Percentiles rank a stretch among this genome's conserved stretches.
Conservation (phyloP, 2,329 filamentous ascomycete species). For the Metarhizium guizhouense region DNA sequence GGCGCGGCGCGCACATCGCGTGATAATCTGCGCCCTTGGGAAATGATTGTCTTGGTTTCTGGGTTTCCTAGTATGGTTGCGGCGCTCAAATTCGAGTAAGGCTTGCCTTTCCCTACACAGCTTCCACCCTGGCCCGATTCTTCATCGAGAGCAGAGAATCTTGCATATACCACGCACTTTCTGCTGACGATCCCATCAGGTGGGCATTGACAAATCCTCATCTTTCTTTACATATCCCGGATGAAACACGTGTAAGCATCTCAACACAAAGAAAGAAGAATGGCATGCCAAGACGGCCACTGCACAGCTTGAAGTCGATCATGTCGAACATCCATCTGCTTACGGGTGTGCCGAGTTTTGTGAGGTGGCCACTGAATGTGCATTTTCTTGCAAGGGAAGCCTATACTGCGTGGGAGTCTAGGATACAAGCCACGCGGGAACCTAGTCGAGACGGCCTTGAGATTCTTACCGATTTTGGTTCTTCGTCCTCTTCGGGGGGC, state of each 20-base stretch:
- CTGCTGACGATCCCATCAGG: constrained; percentile 32
- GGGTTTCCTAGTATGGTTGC: constrained; percentile 83
- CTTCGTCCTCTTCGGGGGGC: constrained; percentile 26
- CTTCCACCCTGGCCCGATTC: neutral
- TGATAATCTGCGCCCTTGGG: constrained; percentile 68
- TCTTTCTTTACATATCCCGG: constrained; percentile 67
- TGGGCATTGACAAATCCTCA: constrained; percentile 91
- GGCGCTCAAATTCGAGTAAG: constrained; percentile 88
- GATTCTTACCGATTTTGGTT: constrained; percentile 48
- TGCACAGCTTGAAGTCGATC: constrained; percentile 54
- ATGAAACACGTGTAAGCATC: constrained; percentile 48
- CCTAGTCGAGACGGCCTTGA: constrained; percentile 37
- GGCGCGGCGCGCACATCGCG: constrained; percentile 71
- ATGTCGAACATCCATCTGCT: constrained; percentile 76
- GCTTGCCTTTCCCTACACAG: neutral
- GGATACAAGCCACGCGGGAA: constrained; percentile 40
- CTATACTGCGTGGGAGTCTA: constrained; percentile 56
- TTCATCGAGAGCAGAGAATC: neutral
- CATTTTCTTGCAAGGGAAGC: constrained; percentile 71
- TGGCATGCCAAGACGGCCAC: constrained; percentile 47
- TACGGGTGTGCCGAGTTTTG: constrained; percentile 70
- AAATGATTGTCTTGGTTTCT: constrained; percentile 78
- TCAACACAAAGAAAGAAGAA: constrained; percentile 42
- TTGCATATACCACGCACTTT: neutral
- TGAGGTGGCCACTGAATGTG: constrained; percentile 70